phyloP scores from a whole-genome alignment of 2,329 filamentous ascomycete genomes.

The Colletotrichum aenigma region DNA sequence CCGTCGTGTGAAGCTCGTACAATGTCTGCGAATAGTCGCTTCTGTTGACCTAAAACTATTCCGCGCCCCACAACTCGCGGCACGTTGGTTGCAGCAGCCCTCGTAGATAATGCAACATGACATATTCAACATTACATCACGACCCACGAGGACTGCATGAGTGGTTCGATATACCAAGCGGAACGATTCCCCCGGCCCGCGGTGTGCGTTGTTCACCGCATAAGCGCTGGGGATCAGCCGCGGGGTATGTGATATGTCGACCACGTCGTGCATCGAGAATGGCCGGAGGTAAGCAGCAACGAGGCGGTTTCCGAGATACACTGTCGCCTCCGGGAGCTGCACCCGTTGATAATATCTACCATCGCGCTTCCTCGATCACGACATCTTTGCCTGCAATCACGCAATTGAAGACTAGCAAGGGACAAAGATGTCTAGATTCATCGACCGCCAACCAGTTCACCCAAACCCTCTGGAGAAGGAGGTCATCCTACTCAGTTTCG shows the following conservation, averaged over 20 bases:
- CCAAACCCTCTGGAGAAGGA: slow-evolving; percentile 33
- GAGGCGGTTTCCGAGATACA: not conserved
- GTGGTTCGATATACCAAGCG: not conserved
- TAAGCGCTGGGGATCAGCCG: not conserved
- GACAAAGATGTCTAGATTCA: slow-evolving; percentile 34
- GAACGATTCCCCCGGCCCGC: not conserved
- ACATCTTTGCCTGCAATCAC: not conserved
- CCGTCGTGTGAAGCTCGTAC: not conserved
- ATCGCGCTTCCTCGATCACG: not conserved
- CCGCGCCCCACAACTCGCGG: not conserved
- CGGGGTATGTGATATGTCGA: not conserved
- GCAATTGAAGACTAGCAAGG: not conserved
- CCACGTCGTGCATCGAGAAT: not conserved
- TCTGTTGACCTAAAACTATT: not conserved
- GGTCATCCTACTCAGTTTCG: slow-evolving; percentile 39
- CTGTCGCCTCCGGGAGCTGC: not conserved
- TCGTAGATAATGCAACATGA: not conserved
- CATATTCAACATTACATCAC: too few species aligned
- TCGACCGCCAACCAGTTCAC: slow-evolving; percentile 37
- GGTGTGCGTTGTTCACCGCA: not conserved
- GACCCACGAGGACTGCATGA: not conserved
- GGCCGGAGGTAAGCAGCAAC: not conserved
- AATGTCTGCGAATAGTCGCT: not conserved
- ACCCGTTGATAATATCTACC: not conserved
- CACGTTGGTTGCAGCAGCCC: not conserved